Evolutionary conservation across 257 asterid genomes (phyloP).

Genomic region (Penstemon davidsonii): DNA sequence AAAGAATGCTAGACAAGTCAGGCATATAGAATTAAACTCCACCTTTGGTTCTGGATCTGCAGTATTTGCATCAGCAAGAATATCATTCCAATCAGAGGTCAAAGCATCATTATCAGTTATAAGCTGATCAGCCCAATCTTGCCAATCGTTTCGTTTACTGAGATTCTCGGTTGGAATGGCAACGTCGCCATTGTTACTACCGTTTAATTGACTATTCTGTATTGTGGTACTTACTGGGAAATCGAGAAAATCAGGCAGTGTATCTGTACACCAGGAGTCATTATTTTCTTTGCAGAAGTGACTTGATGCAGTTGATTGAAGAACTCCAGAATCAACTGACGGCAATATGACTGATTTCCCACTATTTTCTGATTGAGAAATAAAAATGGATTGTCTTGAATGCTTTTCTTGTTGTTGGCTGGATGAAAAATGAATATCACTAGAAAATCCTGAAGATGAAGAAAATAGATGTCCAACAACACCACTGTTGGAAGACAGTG

Average conservation of each 20-base stretch:
- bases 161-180: conserved; percentile 51
- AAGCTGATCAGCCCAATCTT: conserved; percentile 77
- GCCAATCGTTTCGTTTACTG: conserved; percentile 56
- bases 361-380: conserved; percentile 53
- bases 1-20: conserved; percentile 21
- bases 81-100: conserved; percentile 58
- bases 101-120: conserved; percentile 56
- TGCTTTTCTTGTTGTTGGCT: conserved; percentile 46
- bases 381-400: conserved; percentile 48
- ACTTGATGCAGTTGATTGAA: conserved; percentile 54
- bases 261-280: conserved; percentile 60
- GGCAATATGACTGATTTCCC: conserved; percentile 46
- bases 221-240: conserved; percentile 46
- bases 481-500: conserved; percentile 51
- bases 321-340: conserved; percentile 44
- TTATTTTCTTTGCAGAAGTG: conserved; percentile 44
- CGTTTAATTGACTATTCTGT: conserved; percentile 47
- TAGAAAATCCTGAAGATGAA: conserved; percentile 57
- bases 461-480: conserved; percentile 62
- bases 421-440: conserved; percentile 62
- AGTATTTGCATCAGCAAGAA: conserved; percentile 52
- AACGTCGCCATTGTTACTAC: conserved; percentile 30
- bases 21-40: conserved; percentile 19
- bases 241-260: conserved; percentile 59
- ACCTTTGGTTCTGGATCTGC: conserved; percentile 50